Evolutionary conservation across 768 basidiomycete genomes (phyloP), one percentile per base, ranked within the genome.

Genomic region (Mycena vulgaris): DNA sequence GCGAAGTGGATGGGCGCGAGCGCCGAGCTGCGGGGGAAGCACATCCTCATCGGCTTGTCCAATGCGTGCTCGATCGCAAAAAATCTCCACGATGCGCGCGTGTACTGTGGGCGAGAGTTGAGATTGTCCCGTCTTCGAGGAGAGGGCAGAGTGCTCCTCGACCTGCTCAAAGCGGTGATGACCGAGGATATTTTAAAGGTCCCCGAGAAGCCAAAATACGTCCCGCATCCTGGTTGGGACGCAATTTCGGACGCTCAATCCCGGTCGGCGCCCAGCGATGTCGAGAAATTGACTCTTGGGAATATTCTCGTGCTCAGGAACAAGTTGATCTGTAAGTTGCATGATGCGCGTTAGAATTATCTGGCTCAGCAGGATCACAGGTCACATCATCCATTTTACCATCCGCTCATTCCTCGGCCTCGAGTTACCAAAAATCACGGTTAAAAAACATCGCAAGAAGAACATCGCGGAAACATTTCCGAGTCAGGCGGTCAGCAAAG

Each of bases 171-270:
- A 19, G 30, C 70, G 5, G 58, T 67, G 13, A 69, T 63, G 53
- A 33, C 58, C 14, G 45, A 55, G 31, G 31, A 53, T 6, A 17
- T 28, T 0, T 31, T 59, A n/a, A 30, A 51, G 40, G 23, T 63
- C 17, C 74, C 65, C 5, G 56, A 70, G 33, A 53, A 61, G 19
- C 74, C 74, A 0, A 53, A 19, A 35, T 73, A 68, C 39, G n/a
- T 75, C 27, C 71, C 71, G 5, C 37, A 73, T 25, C 28, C 58
- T 13, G 47, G 25, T n/a, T 75, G 74, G 74, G 63, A 75, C 25
- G 61, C 47, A 0, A 40, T 68, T 23, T 37, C 55, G 8, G 52
- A 35, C 9, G 31, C 47, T 3, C 52, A 70, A n/a, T n/a, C 37
- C 39, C 37, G 31, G n/a, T 39, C 61, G 5, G 27, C 31, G 28